Conservation (phyloP, 495 filamentous ascomycete genomes). For the Xylaria nigripes region DNA sequence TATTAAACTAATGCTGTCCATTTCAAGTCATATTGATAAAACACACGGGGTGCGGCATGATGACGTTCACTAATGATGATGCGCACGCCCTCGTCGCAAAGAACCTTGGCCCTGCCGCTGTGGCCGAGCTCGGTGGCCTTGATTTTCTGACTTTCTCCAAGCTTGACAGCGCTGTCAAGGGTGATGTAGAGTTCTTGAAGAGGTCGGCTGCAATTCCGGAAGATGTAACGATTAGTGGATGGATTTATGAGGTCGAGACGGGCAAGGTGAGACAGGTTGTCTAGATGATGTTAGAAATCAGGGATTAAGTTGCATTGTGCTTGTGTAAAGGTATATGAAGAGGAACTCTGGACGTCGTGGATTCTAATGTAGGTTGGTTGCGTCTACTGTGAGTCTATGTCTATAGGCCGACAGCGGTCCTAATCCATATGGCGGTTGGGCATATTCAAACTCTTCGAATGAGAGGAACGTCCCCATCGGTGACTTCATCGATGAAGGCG, state of each 20-base stretch:
- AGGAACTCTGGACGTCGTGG: neutral
- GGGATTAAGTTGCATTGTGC: no score
- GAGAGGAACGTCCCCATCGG: slow-evolving; percentile 62
- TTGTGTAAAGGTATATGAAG: neutral
- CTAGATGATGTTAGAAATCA: slow-evolving; percentile 7
- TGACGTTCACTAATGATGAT: slow-evolving; percentile 64
- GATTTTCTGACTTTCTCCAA: slow-evolving; percentile 61
- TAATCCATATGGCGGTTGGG: neutral
- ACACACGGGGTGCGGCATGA: slow-evolving; percentile 76
- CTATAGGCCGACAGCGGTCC: neutral
- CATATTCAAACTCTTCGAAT: slow-evolving; percentile 16
- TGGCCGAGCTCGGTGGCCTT: slow-evolving; percentile 32
- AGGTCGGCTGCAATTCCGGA: slow-evolving; percentile 50
- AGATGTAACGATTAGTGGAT: slow-evolving; percentile 56
- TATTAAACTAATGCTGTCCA: neutral
- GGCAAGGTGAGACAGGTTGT: slow-evolving; percentile 57
- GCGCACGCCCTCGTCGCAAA: slow-evolving; percentile 49
- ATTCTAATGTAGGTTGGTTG: neutral
- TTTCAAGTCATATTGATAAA: slow-evolving; percentile 57
- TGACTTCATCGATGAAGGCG: slow-evolving; percentile 62
- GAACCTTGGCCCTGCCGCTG: slow-evolving; percentile 43
- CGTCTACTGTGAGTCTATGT: neutral
- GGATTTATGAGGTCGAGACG: slow-evolving; percentile 73
- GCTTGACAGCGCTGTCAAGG: slow-evolving; percentile 53
- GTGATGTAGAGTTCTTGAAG: slow-evolving; percentile 60